Percentiles rank a stretch among this genome's conserved stretches.
Evolutionary conservation across 75 land plant species (phyloP).

Genomic region (Isoetes taiwanensis): DNA sequence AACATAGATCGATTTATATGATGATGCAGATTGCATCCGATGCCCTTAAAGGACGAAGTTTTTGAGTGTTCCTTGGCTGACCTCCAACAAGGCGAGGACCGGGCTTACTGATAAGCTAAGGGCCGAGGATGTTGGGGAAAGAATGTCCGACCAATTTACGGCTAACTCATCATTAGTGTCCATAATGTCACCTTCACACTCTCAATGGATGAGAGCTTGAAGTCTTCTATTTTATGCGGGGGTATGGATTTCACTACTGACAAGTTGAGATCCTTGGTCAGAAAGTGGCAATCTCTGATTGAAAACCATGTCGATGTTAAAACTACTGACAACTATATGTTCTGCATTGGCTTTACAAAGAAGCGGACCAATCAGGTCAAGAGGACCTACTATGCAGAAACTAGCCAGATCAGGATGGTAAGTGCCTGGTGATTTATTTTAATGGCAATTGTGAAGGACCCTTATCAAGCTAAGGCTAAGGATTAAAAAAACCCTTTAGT

Average conservation of each 20-base stretch:
- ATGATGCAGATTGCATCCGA: constrained; percentile 4
- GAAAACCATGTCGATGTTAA: constrained; percentile 1
- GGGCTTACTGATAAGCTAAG: not conserved
- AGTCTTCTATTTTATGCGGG: not conserved
- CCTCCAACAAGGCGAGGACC: not conserved
- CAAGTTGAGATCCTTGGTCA: not conserved
- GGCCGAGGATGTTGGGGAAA: constrained; percentile 1
- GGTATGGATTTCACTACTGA: constrained; percentile 8
- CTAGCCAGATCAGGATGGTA: constrained; percentile 3
- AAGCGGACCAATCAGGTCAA: not conserved
- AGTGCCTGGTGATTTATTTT: not conserved
- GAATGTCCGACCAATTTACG: not conserved
- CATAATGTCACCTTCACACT: too few species aligned
- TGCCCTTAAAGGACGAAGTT: not conserved
- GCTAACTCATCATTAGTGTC: too few species aligned
- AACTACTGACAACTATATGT: constrained; percentile 6
- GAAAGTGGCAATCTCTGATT: constrained; percentile 4
- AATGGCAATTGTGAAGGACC: too few species aligned
- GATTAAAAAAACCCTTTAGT: too few species aligned
- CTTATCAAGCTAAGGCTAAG: too few species aligned
- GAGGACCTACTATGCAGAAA: not conserved
- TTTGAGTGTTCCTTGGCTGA: constrained; percentile 3
- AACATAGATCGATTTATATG: too few species aligned
- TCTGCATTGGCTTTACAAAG: constrained; percentile 6
- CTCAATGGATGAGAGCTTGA: too few species aligned